These are phyloP conservation scores for Crithidia acanthocephali DNA, from an alignment of 208 protist genomes.

Conservation along the genomic window DNA sequence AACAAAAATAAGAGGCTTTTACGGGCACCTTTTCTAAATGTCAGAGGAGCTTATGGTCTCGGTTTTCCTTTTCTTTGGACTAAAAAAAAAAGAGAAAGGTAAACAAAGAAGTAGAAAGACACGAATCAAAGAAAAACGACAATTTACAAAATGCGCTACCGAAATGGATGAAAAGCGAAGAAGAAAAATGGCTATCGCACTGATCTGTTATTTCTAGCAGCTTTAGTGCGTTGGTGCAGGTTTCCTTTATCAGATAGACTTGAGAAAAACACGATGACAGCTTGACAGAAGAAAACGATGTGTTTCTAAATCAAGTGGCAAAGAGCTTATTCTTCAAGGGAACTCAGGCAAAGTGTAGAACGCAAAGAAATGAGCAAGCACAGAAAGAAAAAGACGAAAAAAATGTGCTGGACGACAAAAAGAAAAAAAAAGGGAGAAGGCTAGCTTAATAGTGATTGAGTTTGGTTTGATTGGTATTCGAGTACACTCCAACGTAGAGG, in stretches of 20 bases:
- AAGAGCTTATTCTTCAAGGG: background rate
- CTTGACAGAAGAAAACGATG: background rate
- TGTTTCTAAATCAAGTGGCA: background rate
- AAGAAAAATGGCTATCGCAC: too few relatives aligned
- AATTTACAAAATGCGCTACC: background rate
- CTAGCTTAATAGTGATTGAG: background rate
- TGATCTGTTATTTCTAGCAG: too few relatives aligned
- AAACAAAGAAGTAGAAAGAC: background rate
- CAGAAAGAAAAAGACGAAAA: constrained; percentile 13
- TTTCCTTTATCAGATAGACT: too few relatives aligned
- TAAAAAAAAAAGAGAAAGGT: constrained; percentile 5
- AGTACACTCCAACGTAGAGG: background rate
- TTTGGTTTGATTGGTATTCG: background rate
- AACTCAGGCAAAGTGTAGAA: background rate
- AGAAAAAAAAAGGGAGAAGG: background rate
- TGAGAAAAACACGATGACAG: background rate
- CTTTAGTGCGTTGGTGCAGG: too few relatives aligned
- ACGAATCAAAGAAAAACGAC: constrained; percentile 4
- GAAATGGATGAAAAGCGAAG: background rate
- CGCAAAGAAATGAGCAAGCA: constrained; percentile 1
- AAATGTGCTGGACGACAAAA: background rate
- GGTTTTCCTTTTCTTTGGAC: too few relatives aligned
- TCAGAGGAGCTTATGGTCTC: background rate
- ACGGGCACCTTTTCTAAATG: background rate
- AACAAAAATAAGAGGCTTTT: constrained; percentile 5